Evolutionary conservation across 2,329 filamentous ascomycete genomes (phyloP).

Genomic region (Coleophoma eucalyptorum): DNA sequence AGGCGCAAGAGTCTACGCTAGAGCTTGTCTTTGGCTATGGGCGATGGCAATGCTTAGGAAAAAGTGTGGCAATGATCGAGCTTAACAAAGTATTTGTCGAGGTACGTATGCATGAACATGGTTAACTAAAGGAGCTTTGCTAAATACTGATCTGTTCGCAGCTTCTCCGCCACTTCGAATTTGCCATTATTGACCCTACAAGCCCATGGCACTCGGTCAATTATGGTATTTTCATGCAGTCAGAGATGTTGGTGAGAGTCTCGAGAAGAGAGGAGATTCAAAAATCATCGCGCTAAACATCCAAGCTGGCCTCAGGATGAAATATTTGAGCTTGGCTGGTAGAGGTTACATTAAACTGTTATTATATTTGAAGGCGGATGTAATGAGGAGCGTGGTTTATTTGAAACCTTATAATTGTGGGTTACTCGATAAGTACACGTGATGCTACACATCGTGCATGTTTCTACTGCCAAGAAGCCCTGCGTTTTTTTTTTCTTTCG

Average conservation of each 20-base stretch:
- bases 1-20: conserved; percentile 32
- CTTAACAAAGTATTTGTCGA: conserved; percentile 44
- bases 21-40: conserved; percentile 43
- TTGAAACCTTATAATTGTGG: too few species aligned
- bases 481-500: too few species aligned
- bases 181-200: conserved; percentile 2
- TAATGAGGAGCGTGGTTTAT: too few species aligned
- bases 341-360: too few species aligned
- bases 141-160: neutral
- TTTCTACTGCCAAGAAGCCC: too few species aligned
- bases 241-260: conserved; percentile 3
- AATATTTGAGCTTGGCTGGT: too few species aligned
- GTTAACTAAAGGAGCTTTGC: neutral
- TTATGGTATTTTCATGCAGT: conserved; percentile 3
- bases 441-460: too few species aligned
- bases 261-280: neutral
- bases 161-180: conserved; percentile 4
- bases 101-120: conserved; percentile 28
- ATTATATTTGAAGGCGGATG: too few species aligned
- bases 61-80: conserved; percentile 43
- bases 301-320: too few species aligned
- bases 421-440: too few species aligned
- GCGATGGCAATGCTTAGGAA: conserved; percentile 41
- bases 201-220: neutral
- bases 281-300: too few species aligned